These are phyloP conservation scores for Dipteronia dyeriana DNA, from an alignment of 345 rosid species.

Conservation along the genomic window DNA sequence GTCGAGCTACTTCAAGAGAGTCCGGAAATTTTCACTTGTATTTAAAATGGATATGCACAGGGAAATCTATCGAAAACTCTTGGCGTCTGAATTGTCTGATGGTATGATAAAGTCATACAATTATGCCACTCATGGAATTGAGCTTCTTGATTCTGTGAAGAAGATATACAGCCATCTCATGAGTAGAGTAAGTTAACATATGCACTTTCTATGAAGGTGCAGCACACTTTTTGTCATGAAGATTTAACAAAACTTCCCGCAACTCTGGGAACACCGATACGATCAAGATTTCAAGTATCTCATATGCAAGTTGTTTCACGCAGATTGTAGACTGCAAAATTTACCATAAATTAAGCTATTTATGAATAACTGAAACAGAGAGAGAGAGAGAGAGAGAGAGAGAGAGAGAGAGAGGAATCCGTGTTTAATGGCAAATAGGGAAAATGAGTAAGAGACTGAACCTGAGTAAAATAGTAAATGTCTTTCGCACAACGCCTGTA, in stretches of 20 bases:
- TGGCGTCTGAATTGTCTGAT: neutral
- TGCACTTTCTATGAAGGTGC: slow-evolving; percentile 21
- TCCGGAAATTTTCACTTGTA: neutral
- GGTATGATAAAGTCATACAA: neutral
- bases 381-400: neutral
- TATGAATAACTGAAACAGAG: neutral
- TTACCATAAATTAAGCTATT: neutral
- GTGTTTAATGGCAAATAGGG: neutral
- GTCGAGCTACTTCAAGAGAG: slow-evolving; percentile 8
- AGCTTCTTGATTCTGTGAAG: neutral
- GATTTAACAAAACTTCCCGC: slow-evolving; percentile 59
- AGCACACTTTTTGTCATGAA: slow-evolving; percentile 49
- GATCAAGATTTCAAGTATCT: slow-evolving; percentile 65
- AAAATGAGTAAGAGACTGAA: slow-evolving; percentile 15
- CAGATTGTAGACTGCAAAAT: slow-evolving; percentile 80
- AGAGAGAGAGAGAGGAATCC: neutral
- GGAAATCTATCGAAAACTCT: slow-evolving; percentile 4
- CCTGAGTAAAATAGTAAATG: slow-evolving; percentile 96
- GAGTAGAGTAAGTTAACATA: neutral
- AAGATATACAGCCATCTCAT: neutral
- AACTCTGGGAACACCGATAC: slow-evolving; percentile 90
- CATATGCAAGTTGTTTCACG: slow-evolving; percentile 85
- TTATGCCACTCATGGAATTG: neutral
- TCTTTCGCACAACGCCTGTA: slow-evolving; percentile 93
- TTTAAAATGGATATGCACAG: neutral